Conservation (phyloP, 352 stramenopile genomes). For the Globisporangium cystogenes region DNA sequence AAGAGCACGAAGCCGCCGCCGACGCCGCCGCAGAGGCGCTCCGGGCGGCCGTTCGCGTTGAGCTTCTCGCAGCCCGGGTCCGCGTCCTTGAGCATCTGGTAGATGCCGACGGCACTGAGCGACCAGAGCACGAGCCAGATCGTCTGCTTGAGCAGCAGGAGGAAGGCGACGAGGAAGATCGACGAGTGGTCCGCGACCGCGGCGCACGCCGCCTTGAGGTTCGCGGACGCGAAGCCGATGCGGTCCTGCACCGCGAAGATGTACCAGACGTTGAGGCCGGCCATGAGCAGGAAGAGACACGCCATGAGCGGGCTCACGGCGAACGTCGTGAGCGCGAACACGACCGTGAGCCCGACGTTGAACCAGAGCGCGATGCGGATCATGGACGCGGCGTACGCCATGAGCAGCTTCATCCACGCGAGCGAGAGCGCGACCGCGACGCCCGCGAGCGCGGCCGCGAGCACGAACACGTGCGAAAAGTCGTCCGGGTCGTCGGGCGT, state of each 20-base stretch:
- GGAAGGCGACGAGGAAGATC: slow-evolving; percentile 62
- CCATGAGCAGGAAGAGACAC: slow-evolving; percentile 50
- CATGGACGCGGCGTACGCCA: slow-evolving; percentile 67
- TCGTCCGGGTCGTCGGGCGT: slow-evolving; percentile 30
- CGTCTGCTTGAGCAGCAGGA: slow-evolving; percentile 66
- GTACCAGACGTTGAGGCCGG: slow-evolving; percentile 79
- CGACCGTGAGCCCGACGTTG: slow-evolving; percentile 69
- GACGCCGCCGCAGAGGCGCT: slow-evolving; percentile 53
- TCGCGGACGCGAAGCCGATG: slow-evolving; percentile 79
- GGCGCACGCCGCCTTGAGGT: slow-evolving; percentile 66
- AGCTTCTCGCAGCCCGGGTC: slow-evolving; percentile 57
- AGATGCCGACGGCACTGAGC: slow-evolving; percentile 59
- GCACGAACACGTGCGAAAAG: slow-evolving; percentile 41
- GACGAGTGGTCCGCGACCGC: slow-evolving; percentile 47
- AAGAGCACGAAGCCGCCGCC: slow-evolving; percentile 61
- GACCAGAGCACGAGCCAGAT: slow-evolving; percentile 72
- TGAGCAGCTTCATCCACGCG: slow-evolving; percentile 74
- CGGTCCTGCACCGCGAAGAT: slow-evolving; percentile 76
- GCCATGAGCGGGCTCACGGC: slow-evolving; percentile 54
- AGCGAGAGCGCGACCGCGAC: slow-evolving; percentile 51
- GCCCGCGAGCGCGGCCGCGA: slow-evolving; percentile 44
- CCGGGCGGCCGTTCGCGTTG: slow-evolving; percentile 15
- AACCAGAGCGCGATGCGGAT: slow-evolving; percentile 80
- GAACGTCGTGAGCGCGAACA: slow-evolving; percentile 58
- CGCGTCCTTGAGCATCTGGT: slow-evolving; percentile 60